A percentile compares a stretch with the other conserved stretches of the same genome.
phyloP scores from a whole-genome alignment of 495 filamentous ascomycete genomes.

The Xylaria castorea region DNA sequence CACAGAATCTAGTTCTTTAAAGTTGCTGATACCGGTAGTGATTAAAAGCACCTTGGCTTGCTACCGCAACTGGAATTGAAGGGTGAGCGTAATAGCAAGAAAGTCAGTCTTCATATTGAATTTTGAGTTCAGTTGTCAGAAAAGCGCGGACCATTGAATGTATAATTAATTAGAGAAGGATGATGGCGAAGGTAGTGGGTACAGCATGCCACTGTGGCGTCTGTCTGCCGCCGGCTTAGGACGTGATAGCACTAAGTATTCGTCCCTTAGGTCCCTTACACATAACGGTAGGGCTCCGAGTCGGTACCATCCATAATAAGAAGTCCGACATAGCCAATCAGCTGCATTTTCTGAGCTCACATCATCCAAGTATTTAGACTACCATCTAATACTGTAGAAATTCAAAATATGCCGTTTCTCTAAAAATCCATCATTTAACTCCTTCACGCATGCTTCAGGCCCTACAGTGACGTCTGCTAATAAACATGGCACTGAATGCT shows the following conservation, averaged over 20 bases:
- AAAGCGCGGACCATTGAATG: not conserved
- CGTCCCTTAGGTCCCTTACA: not conserved
- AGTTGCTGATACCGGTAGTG: not conserved
- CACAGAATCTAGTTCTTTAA: not conserved
- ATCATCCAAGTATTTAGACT: not conserved
- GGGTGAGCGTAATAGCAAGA: not conserved
- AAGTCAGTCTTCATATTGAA: not conserved
- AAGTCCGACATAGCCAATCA: constrained; percentile 23
- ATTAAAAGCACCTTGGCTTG: not conserved
- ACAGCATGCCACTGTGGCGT: not conserved
- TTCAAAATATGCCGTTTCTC: not conserved
- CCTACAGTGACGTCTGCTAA: not conserved
- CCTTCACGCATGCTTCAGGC: not conserved
- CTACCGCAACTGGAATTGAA: not conserved
- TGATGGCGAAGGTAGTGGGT: not conserved
- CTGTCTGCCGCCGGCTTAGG: not conserved
- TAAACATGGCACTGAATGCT: not conserved
- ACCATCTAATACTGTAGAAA: not conserved
- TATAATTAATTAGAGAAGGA: not conserved
- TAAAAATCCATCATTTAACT: not conserved
- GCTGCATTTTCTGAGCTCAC: not conserved
- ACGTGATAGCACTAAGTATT: not conserved
- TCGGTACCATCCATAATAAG: constrained; percentile 24
- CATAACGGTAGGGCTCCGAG: constrained; percentile 2
- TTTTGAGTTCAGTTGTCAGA: not conserved